phyloP scores from a whole-genome alignment of 805 yeast genomes.

The Blastobotrys parvus region DNA sequence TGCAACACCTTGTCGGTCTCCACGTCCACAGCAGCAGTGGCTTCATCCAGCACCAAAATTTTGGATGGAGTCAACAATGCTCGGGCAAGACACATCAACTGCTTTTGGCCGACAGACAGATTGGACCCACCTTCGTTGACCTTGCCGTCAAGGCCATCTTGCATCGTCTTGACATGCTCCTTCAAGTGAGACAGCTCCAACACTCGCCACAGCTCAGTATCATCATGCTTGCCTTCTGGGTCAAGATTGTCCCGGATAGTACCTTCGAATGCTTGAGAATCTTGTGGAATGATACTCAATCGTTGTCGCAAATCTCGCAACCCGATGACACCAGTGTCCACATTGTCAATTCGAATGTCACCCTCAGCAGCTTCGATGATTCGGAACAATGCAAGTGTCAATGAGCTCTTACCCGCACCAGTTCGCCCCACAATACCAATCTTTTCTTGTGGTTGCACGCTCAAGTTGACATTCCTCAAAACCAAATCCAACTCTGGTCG shows the following conservation, averaged over 20 bases:
- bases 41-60: conserved; percentile 78
- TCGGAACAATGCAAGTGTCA: conserved; percentile 77
- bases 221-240: conserved; percentile 60
- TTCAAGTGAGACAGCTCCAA: conserved; percentile 72
- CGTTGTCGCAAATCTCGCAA: conserved; percentile 67
- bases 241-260: conserved; percentile 79
- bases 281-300: conserved; percentile 86
- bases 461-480: conserved; percentile 55
- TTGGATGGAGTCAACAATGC: conserved; percentile 70
- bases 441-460: conserved; percentile 68
- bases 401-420: conserved; percentile 90
- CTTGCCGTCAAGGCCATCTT: conserved; percentile 45
- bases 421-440: conserved; percentile 96
- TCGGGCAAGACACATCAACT: conserved; percentile 73
- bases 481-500: conserved; percentile 76
- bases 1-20: conserved; percentile 77
- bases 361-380: conserved; percentile 73
- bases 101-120: conserved; percentile 82
- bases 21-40: conserved; percentile 83
- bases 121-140: conserved; percentile 78
- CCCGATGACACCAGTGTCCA: conserved; percentile 62
- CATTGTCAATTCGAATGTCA: conserved; percentile 60
- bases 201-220: conserved; percentile 77
- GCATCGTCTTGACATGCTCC: conserved; percentile 48
- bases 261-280: conserved; percentile 87